phyloP scores from a whole-genome alignment of 768 basidiomycete genomes.

The Rhizopogon vesiculosus region DNA sequence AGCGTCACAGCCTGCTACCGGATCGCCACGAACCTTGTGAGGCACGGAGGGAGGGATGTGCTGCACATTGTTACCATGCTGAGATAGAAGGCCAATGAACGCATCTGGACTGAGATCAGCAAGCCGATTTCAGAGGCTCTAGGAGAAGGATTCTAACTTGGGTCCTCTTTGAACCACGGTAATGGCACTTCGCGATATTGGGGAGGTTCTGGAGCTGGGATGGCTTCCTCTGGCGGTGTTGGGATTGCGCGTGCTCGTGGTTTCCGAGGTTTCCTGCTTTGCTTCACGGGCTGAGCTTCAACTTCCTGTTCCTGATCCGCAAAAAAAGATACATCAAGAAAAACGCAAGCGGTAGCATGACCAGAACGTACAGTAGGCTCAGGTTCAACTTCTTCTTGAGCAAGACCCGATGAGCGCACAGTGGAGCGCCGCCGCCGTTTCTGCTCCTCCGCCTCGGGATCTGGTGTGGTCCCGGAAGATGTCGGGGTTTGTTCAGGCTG shows the following conservation, averaged over 20 bases:
- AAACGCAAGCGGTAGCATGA: neutral
- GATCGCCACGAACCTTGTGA: slow-evolving; percentile 41
- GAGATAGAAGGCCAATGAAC: slow-evolving; percentile 52
- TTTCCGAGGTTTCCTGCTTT: slow-evolving; percentile 25
- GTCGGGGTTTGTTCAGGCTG: slow-evolving; percentile 47
- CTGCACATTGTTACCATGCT: slow-evolving; percentile 63
- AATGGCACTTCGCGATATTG: slow-evolving; percentile 26
- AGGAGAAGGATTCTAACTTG: slow-evolving; percentile 36
- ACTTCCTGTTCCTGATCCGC: slow-evolving; percentile 16
- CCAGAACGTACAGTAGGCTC: neutral
- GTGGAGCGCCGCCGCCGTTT: slow-evolving; percentile 36
- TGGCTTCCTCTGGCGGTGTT: slow-evolving; percentile 18
- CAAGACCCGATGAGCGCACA: slow-evolving; percentile 23
- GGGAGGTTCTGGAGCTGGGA: slow-evolving; percentile 14
- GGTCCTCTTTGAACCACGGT: slow-evolving; percentile 67
- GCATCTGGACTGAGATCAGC: slow-evolving; percentile 8
- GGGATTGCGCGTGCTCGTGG: slow-evolving; percentile 23
- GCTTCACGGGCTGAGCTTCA: slow-evolving; percentile 28
- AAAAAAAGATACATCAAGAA: neutral
- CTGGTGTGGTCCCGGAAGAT: slow-evolving; percentile 47
- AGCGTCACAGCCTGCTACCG: slow-evolving; percentile 1
- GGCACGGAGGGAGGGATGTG: slow-evolving; percentile 67
- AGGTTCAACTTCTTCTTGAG: slow-evolving; percentile 24
- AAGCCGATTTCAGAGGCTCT: slow-evolving; percentile 5
- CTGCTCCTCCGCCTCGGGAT: slow-evolving; percentile 61